Percentiles rank a stretch among this genome's conserved stretches.
Evolutionary conservation across 331 rosid genomes (phyloP).

Genomic region (Stylosanthes scabra): DNA sequence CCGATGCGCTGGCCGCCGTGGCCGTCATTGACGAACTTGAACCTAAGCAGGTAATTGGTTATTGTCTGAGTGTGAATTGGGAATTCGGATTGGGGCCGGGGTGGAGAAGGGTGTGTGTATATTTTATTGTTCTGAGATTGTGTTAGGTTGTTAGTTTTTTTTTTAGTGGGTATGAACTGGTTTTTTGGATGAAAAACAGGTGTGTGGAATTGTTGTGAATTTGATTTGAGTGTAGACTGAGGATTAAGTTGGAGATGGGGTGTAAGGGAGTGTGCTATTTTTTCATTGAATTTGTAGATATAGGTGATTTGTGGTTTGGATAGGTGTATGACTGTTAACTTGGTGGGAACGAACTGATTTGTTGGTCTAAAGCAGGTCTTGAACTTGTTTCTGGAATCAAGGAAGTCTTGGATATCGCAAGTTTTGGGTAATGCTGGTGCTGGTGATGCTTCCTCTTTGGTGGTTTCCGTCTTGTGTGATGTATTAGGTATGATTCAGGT

Average conservation of each 20-base stretch:
- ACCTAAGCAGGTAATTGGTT: slow-evolving; percentile 60
- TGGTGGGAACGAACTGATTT: slow-evolving; percentile 35
- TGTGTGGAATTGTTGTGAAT: background rate
- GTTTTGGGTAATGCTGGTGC: slow-evolving; percentile 57
- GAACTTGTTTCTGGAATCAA: slow-evolving; percentile 73
- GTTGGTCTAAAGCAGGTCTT: slow-evolving; percentile 53
- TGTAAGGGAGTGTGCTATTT: slow-evolving; percentile 15
- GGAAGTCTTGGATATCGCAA: slow-evolving; percentile 82
- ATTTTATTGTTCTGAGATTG: slow-evolving; percentile 17
- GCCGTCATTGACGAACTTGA: slow-evolving; percentile 83
- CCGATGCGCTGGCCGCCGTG: slow-evolving; percentile 91
- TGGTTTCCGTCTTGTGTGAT: slow-evolving; percentile 81
- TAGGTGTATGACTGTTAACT: slow-evolving; percentile 15
- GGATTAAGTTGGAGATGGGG: slow-evolving; percentile 30
- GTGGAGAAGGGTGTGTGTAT: background rate
- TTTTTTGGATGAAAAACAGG: slow-evolving; percentile 21
- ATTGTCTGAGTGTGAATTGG: background rate
- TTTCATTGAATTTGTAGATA: slow-evolving; percentile 28
- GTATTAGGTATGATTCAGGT: slow-evolving; percentile 89
- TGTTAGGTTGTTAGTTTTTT: slow-evolving; percentile 13
- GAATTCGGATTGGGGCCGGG: no score
- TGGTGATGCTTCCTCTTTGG: slow-evolving; percentile 53
- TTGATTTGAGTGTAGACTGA: slow-evolving; percentile 10
- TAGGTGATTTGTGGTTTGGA: slow-evolving; percentile 22
- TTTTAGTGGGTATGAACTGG: slow-evolving; percentile 27